phyloP scores from a whole-genome alignment of 108 stramenopile species.

The Cyclotella cryptica region DNA sequence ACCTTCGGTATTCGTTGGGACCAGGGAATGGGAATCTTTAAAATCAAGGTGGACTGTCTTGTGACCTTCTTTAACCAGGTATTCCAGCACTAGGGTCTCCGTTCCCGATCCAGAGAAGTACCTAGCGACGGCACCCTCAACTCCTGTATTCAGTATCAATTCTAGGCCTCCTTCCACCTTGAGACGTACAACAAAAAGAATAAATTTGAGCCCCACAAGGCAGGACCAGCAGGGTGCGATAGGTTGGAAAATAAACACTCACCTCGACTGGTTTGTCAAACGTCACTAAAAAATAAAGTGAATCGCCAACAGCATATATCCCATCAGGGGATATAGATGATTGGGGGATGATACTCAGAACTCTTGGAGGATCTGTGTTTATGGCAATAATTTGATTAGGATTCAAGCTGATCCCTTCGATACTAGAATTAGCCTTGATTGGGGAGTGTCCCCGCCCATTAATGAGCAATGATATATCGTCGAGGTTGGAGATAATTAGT shows the following conservation, averaged over 20 bases:
- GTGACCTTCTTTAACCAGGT: constrained; percentile 30
- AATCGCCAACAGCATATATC: constrained; percentile 47
- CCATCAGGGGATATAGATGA: constrained; percentile 40
- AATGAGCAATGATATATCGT: constrained; percentile 30
- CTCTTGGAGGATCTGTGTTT: constrained; percentile 45
- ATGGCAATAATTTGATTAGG: constrained; percentile 25
- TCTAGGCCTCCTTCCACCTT: constrained; percentile 42
- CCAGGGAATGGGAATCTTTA: constrained; percentile 16
- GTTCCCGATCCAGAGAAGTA: constrained; percentile 45
- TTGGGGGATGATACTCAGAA: constrained; percentile 34
- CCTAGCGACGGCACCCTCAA: constrained; percentile 21
- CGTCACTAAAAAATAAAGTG: constrained; percentile 45
- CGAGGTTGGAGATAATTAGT: constrained; percentile 15
- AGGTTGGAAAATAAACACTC: neutral
- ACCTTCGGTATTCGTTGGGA: constrained; percentile 46
- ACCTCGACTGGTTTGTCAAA: constrained; percentile 57
- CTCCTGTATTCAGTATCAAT: constrained; percentile 21
- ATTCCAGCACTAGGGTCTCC: constrained; percentile 29
- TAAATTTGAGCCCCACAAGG: no score
- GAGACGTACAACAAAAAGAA: no score
- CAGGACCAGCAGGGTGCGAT: neutral
- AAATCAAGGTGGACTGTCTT: constrained; percentile 27
- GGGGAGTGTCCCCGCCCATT: constrained; percentile 30
- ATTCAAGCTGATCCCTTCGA: constrained; percentile 22
- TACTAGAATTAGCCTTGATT: constrained; percentile 28